These are phyloP conservation scores for Gentiana macrophylla DNA, from an alignment of 257 asterid genomes.

Conservation along the genomic window DNA sequence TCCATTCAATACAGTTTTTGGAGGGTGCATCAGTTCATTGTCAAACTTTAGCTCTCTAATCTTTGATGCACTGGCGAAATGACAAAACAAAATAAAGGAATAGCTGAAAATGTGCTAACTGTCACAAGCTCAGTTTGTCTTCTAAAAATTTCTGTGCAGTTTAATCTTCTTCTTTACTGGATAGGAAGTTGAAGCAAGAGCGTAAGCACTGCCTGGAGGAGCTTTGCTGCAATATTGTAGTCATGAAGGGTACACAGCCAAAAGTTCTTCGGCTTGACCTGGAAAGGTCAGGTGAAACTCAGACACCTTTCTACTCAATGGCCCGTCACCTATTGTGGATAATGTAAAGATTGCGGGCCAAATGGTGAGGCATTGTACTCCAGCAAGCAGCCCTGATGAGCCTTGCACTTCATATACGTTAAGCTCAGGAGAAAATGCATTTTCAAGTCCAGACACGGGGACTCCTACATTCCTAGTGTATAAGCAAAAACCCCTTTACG, in stretches of 20 bases:
- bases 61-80: too few relatives aligned
- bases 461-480: conserved; percentile 38
- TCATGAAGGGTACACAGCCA: conserved; percentile 72
- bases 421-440: conserved; percentile 31
- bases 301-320: conserved; percentile 47
- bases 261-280: conserved; percentile 80
- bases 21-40: neutral
- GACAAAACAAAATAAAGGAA: too few relatives aligned
- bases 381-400: conserved; percentile 62
- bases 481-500: conserved; percentile 71
- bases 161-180: conserved; percentile 19
- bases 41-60: conserved; percentile 2
- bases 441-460: conserved; percentile 39
- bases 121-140: neutral
- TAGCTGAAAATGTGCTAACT: too few relatives aligned
- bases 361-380: conserved; percentile 47
- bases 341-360: conserved; percentile 19
- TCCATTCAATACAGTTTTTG: too few relatives aligned
- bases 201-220: conserved; percentile 61
- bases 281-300: conserved; percentile 33
- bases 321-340: conserved; percentile 45
- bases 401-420: conserved; percentile 43
- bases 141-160: neutral
- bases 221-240: conserved; percentile 71
- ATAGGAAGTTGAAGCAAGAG: conserved; percentile 76